A percentile compares a stretch with the other conserved stretches of the same genome.
phyloP scores from a whole-genome alignment of 108 stramenopile genomes.

The Epipyxis sp. region DNA sequence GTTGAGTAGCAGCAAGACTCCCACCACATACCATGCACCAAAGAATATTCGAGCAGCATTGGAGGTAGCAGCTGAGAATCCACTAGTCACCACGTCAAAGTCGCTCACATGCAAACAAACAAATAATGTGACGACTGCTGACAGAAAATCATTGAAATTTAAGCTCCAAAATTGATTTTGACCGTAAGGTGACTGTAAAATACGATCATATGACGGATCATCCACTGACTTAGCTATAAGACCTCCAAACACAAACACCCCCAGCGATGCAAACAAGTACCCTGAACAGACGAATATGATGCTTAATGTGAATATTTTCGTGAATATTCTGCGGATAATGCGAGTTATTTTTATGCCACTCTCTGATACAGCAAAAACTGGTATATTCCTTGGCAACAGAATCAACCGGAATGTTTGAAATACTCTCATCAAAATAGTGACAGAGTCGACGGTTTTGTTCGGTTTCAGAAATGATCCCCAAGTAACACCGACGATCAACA shows the following conservation, averaged over 20 bases:
- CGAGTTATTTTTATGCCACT: background rate
- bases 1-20: slow-evolving; percentile 20
- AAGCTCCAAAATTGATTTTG: background rate
- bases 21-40: slow-evolving; percentile 18
- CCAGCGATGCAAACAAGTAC: slow-evolving; percentile 19
- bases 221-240: background rate
- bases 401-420: background rate
- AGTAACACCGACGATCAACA: background rate
- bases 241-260: slow-evolving; percentile 9
- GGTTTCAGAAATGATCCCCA: background rate
- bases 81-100: slow-evolving; percentile 24
- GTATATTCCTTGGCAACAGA: background rate
- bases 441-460: background rate
- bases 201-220: background rate
- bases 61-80: background rate
- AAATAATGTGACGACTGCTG: background rate
- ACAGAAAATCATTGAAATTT: slow-evolving; percentile 27
- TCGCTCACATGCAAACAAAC: slow-evolving; percentile 11
- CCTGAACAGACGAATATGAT: slow-evolving; percentile 11
- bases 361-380: background rate
- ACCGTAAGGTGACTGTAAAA: background rate
- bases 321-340: background rate
- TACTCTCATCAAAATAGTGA: background rate
- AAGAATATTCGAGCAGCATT: background rate
- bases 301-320: background rate